phyloP scores from a whole-genome alignment of 1,139 yeast species.

The Kodamaea sp. region DNA sequence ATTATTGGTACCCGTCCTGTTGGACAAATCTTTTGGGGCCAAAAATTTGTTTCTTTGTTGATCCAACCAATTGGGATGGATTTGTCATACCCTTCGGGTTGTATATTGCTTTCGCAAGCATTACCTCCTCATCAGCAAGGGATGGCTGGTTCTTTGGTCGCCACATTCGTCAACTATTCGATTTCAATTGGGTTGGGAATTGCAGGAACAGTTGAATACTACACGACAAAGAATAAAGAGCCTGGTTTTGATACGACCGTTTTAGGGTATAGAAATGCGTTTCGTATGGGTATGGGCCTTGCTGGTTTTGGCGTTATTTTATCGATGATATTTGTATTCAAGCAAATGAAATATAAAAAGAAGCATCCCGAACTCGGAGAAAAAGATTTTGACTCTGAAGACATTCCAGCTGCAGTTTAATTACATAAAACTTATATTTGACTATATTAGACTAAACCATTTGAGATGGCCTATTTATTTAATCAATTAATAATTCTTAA shows the following conservation, averaged over 20 bases:
- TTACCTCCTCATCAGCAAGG: slow-evolving; percentile 59
- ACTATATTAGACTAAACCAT: too few relatives aligned
- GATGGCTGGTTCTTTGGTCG: slow-evolving; percentile 60
- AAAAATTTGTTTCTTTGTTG: slow-evolving; percentile 44
- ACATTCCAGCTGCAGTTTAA: too few relatives aligned
- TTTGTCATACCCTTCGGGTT: slow-evolving; percentile 61
- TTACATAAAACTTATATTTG: too few relatives aligned
- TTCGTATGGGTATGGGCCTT: slow-evolving; percentile 50
- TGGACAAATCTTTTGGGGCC: slow-evolving; percentile 51
- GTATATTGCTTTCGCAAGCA: slow-evolving; percentile 47
- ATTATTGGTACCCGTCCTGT: slow-evolving; percentile 45
- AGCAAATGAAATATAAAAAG: too few relatives aligned
- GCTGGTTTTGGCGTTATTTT: slow-evolving; percentile 42
- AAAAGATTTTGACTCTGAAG: too few relatives aligned
- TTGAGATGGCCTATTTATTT: too few relatives aligned
- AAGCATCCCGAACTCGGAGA: too few relatives aligned
- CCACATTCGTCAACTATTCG: slow-evolving; percentile 60
- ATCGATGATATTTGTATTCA: slow-evolving; percentile 18
- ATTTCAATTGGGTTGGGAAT: slow-evolving; percentile 62
- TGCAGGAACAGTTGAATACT: slow-evolving; percentile 58
- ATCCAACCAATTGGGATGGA: slow-evolving; percentile 60
- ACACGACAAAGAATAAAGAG: slow-evolving; percentile 31
- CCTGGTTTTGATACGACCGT: slow-evolving; percentile 22
- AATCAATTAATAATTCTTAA: too few relatives aligned
- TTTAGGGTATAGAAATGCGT: slow-evolving; percentile 42